Evolutionary conservation across 768 basidiomycete species (phyloP).

Genomic region (Macrocybe gigantea): DNA sequence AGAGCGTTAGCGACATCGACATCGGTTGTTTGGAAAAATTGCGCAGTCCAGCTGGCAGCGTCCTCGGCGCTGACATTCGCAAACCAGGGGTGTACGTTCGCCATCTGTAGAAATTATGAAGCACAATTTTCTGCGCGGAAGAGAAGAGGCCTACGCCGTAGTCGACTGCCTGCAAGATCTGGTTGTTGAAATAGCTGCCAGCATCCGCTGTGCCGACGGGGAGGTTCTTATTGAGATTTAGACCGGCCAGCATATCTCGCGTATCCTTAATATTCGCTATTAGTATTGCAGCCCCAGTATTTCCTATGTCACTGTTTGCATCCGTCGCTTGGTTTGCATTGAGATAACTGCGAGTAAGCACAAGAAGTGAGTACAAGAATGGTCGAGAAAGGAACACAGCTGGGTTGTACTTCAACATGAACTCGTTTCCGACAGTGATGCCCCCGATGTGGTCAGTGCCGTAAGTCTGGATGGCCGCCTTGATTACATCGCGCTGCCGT

Average conservation of each 20-base stretch:
- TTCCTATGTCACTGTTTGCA: slow-evolving; percentile 55
- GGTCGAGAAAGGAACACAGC: background rate
- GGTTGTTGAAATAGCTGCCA: slow-evolving; percentile 75
- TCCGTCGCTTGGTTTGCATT: slow-evolving; percentile 40
- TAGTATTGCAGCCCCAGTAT: slow-evolving; percentile 57
- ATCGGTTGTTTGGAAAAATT: slow-evolving; percentile 72
- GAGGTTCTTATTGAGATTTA: slow-evolving; percentile 55
- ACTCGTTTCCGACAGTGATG: slow-evolving; percentile 90
- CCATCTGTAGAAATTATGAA: slow-evolving; percentile 44
- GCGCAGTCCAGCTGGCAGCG: slow-evolving; percentile 75
- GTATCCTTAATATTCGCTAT: slow-evolving; percentile 66
- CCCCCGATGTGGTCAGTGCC: slow-evolving; percentile 74
- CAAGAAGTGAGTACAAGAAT: background rate
- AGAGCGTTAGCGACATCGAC: slow-evolving; percentile 48
- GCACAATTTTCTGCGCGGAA: background rate
- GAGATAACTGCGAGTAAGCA: slow-evolving; percentile 43
- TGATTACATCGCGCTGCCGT: slow-evolving; percentile 66
- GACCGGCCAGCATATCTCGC: slow-evolving; percentile 39
- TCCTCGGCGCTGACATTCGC: slow-evolving; percentile 64
- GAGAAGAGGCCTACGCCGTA: slow-evolving; percentile 50
- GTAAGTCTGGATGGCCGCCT: slow-evolving; percentile 66
- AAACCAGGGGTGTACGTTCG: slow-evolving; percentile 94
- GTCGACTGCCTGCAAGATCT: slow-evolving; percentile 57
- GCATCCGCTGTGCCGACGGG: slow-evolving; percentile 82
- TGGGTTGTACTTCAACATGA: slow-evolving; percentile 62